Evolutionary conservation across 2,329 filamentous ascomycete genomes (phyloP), one percentile per base, ranked within the genome.

Genomic region (Dactylellina leptospora): DNA sequence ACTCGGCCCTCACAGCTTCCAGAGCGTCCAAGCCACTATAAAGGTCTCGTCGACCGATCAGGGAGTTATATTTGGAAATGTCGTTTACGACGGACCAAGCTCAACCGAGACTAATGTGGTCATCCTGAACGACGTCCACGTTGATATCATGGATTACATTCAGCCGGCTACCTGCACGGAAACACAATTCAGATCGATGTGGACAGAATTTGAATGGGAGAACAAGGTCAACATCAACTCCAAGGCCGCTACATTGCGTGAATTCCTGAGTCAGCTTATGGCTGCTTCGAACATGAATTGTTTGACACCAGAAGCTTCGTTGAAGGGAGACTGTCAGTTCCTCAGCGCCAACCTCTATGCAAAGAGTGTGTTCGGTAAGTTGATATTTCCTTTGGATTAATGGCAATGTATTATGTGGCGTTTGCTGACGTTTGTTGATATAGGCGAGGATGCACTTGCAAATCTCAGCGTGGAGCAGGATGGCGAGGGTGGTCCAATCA

Each of bases 221-320:
- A 99, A 99, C 83, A 99, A 99, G 86, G 93, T 99, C 81, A 99
- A 99, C 83, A 97, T 99, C 83, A 97, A 97, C 82, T 96, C 91
- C 75, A 97, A 97, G 84, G 92, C 91, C 76, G 96, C 93, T 83
- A 90, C 87, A 25, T 84, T 99, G 73, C 87, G 93, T 53, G 92
- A 96, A 18, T 99, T 99, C 86, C 83, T 99, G 75, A 89, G 91
- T 76, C 90, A 96, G 79, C 84, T 99, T 72, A 97, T 97, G 95
- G 92, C 92, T 73, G 93, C 90, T 80, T 99, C 95, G 59, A 97
- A 99, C 81, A 99, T 99, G 95, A 95, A 89, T 80, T 99, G 95
- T 80, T 82, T 99, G 78, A 99, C 95, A 4, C 95, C 95, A 2
- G 95, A 97, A 79, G 95, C 93, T 22, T 96, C 92, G 71, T 86